phyloP scores from a whole-genome alignment of 805 yeast genomes.

The Saccharomycopsis sp. region DNA sequence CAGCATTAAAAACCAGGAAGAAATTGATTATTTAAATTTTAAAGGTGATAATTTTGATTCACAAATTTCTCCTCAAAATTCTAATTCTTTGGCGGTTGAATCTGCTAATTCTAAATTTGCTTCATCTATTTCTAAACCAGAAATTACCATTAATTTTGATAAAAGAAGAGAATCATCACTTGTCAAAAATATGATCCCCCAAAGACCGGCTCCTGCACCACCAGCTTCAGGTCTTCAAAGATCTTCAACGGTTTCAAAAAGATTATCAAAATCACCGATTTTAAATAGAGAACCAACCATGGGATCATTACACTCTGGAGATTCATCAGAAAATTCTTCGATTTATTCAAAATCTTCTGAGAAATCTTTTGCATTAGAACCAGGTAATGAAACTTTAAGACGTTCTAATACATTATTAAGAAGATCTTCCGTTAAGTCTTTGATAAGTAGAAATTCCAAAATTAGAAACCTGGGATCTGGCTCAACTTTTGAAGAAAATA shows the following conservation, averaged over 20 bases:
- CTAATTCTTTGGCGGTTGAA: neutral
- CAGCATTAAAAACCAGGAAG: conserved; percentile 18
- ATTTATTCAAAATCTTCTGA: conserved; percentile 1
- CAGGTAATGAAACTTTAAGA: conserved; percentile 1
- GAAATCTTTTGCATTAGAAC: neutral
- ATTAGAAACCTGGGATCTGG: neutral
- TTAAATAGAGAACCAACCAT: neutral
- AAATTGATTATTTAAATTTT: conserved; percentile 45
- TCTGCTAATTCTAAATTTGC: conserved; percentile 28
- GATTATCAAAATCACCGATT: conserved; percentile 3
- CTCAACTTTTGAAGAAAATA: conserved; percentile 53
- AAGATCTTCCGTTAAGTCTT: neutral
- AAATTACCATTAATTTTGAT: conserved; percentile 70
- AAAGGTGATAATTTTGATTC: conserved; percentile 24
- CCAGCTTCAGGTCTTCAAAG: conserved; percentile 10
- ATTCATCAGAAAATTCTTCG: too few species aligned
- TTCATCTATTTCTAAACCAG: conserved; percentile 56
- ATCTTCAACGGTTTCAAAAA: conserved; percentile 4
- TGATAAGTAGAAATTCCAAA: neutral
- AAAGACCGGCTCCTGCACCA: conserved; percentile 18
- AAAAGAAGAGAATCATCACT: conserved; percentile 70
- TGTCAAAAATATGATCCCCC: conserved; percentile 28
- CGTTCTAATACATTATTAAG: conserved; percentile 5
- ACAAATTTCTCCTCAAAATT: conserved; percentile 4
- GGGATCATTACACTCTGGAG: neutral